Percentiles rank a stretch among this genome's conserved stretches.
These are phyloP conservation scores for Leishmania martiniquensis DNA, from an alignment of 208 protist genomes.

Conservation along the genomic window DNA sequence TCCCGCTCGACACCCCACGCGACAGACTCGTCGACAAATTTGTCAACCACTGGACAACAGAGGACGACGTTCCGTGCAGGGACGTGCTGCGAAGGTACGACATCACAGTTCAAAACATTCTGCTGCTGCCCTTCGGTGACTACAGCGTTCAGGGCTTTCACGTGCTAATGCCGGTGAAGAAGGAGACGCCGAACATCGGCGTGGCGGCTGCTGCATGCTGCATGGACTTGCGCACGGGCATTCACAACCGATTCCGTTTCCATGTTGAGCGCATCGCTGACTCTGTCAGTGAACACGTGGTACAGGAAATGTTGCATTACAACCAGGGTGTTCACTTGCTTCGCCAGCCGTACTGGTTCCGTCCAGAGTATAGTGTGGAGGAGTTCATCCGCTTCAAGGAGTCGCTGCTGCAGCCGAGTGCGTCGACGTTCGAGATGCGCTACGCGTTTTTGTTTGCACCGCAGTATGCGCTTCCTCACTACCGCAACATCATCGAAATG, in stretches of 20 bases:
- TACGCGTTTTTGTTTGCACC: slow-evolving; percentile 73
- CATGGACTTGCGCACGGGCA: slow-evolving; percentile 87
- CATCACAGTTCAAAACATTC: slow-evolving; percentile 63
- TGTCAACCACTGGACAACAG: slow-evolving; percentile 71
- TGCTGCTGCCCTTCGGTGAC: slow-evolving; percentile 83
- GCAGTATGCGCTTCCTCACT: slow-evolving; percentile 62
- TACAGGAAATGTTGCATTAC: slow-evolving; percentile 85
- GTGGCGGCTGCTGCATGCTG: slow-evolving; percentile 78
- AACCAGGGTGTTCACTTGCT: slow-evolving; percentile 84
- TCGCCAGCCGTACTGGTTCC: slow-evolving; percentile 88
- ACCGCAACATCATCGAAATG: slow-evolving; percentile 84
- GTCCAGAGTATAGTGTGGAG: slow-evolving; percentile 90
- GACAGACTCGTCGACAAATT: slow-evolving; percentile 63
- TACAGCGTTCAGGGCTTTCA: slow-evolving; percentile 87
- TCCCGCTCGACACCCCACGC: slow-evolving; percentile 73
- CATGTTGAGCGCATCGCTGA: slow-evolving; percentile 90
- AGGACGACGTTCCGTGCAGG: slow-evolving; percentile 53
- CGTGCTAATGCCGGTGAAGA: slow-evolving; percentile 69
- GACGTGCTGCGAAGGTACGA: slow-evolving; percentile 63
- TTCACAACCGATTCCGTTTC: slow-evolving; percentile 92
- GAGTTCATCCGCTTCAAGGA: slow-evolving; percentile 92
- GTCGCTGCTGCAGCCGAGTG: slow-evolving; percentile 84
- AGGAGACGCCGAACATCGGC: slow-evolving; percentile 85
- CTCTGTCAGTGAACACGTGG: slow-evolving; percentile 84
- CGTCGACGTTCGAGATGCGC: slow-evolving; percentile 86